Percentiles rank a stretch among this genome's conserved stretches.
Conservation (phyloP, 2,329 filamentous ascomycete species). For the Aspergillus thermomutatus region DNA sequence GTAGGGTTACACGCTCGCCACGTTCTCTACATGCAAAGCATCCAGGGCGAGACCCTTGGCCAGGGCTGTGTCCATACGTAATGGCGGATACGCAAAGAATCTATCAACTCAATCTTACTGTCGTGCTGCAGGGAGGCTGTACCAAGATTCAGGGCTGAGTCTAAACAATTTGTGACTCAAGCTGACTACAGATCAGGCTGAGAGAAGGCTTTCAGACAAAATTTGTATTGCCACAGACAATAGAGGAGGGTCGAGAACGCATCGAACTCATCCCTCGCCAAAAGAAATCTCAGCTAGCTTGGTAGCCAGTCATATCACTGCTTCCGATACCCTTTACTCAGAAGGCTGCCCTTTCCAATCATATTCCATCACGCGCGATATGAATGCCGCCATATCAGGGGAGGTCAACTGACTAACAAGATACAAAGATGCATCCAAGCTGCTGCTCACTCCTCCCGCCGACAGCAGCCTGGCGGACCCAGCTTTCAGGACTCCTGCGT, state of each 20-base stretch:
- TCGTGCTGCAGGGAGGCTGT: background rate
- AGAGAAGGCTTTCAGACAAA: background rate
- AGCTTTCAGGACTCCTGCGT: constrained; percentile 30
- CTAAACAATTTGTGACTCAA: background rate
- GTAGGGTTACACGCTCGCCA: background rate
- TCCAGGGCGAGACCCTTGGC: background rate
- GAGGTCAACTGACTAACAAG: constrained; percentile 79
- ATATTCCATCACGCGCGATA: constrained; percentile 73
- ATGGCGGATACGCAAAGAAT: background rate
- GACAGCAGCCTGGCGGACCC: constrained; percentile 69
- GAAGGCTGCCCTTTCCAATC: constrained; percentile 57
- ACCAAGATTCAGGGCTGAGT: background rate
- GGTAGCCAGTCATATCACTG: background rate
- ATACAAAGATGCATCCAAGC: constrained; percentile 80
- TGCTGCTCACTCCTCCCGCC: constrained; percentile 71
- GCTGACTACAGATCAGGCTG: background rate
- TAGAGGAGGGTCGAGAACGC: background rate
- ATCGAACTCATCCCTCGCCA: background rate
- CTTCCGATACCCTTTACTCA: background rate
- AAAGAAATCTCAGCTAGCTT: background rate
- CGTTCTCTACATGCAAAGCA: background rate
- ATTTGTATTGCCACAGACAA: background rate
- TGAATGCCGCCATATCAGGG: constrained; percentile 71
- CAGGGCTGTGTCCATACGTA: background rate
- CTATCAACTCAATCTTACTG: background rate